Evolutionary conservation across 1,284 basidiomycete genomes (phyloP), one percentile per base, ranked within the genome.

Genomic region (Flammula alnicola): DNA sequence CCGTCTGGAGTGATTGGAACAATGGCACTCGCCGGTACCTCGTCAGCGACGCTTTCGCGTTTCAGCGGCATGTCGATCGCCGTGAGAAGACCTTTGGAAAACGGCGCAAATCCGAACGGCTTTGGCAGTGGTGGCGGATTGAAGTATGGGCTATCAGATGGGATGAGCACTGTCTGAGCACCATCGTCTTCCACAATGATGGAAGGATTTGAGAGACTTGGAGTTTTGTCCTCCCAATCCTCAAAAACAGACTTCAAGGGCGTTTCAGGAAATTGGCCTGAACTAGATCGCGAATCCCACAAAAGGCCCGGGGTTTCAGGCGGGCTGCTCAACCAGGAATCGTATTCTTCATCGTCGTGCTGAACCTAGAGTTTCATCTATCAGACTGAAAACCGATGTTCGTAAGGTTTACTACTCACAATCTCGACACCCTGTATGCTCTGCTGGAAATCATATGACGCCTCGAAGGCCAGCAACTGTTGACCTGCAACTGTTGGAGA

Each of bases 61-160:
- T 17, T 43, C 35, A 6, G 37, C 31, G 22, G 41, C 30, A 36
- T 51, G 14, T 43, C 23, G n/a, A n/a, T 45, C n/a, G 49, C 43
- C 17, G 27, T 38, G 8, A 29, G 32, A 27, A 54, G 42, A 12
- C 37, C 44, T 7, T 46, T 49, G 25, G 59, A 59, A 38, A 57
- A 59, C 22, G 56, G 52, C 10, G 32, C 44, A 30, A 56, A 58
- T n/a, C 58, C 59, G 26, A 67, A 65, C 11, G 59, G 51, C 22
- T 52, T 59, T 7, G 61, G 52, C 17, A 62, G 47, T 1, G 57
- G 50, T 20, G 61, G 64, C 7, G 62, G 51, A 12, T 49, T 52
- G 54, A 64, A 69, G 55, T 69, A 72, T 16, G 64, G 59, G 49
- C 64, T 72, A 20, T 65, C 60, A 11, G 60, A 52, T 1, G 60